Base-by-base conservation (phyloP, 2,329 filamentous ascomycete species). In the Setomelanomma holmii region DNA sequence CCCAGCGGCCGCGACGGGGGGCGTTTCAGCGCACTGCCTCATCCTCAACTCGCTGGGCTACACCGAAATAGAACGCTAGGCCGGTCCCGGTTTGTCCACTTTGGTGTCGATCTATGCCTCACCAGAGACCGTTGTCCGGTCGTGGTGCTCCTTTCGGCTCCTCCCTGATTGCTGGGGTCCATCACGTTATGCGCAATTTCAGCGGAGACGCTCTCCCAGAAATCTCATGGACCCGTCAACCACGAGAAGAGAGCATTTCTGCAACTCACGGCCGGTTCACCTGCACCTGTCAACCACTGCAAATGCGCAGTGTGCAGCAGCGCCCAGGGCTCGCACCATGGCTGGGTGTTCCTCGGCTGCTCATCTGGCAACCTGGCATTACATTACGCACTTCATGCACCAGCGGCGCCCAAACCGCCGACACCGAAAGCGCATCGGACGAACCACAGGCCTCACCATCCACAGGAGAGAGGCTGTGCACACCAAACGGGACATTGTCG, bases 331-430 rank as follows among this genome's bases (percentile, higher is more conserved):
- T 30, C 27, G 5, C 33, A 34, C 40, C 20, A 33, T 11, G 43
- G 12, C 33, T 35, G 43, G 33, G 5, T 33, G 20, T 45, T 45
- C 43, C 27, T 30, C 35, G 44, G 34, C 17, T 19, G 21, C 21
- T 38, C 17, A 14, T 20, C 16, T 14, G 27, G 27, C 33, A 19
- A 45, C 22, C 17, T 40, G 45, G 53, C 59, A 60, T 62, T 63
- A 58, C 59, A 60, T 62, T 63, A 58, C 52, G 58, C 50, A 55
- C 53, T 55, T 40, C 27, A 53, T 53, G 53, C 56, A 57, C 17
- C 48, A 38, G 49, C 49, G 50, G 45, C 43, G 40, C 24, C 12
- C 27, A 21, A 44, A 24, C 11, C 41, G 49, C 56, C 58, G 50
- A 57, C 45, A 4, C 56, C 60, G 56, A 59, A n/a, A 11, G 16